Base-by-base conservation (phyloP, 345 rosid species). In the Chamaenerion angustifolium region DNA sequence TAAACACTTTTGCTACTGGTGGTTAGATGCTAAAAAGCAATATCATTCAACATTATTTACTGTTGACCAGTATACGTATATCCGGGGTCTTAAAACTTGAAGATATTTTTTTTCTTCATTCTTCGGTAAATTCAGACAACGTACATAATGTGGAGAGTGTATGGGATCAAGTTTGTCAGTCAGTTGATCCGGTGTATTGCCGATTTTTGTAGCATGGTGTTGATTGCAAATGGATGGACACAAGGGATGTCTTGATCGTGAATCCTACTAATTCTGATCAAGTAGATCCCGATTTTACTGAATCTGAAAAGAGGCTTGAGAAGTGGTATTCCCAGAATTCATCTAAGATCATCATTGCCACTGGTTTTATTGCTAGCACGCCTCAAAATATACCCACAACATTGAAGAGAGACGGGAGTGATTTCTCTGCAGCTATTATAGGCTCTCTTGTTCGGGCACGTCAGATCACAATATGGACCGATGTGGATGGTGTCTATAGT, bases 331-430 rank as follows among this genome's bases (percentile, higher is more conserved):
- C 94, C 12, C 61, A 37, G 51, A 64, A 72, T 66, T 81, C 84
- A 45, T 71, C 79, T 3, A 71, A 76, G 67, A 77, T 77, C 40
- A 71, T 88, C 46, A 67, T 93, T 65, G 96, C 97, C 1, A 82
- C 99, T 53, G 99, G 99, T 59, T 93, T 93, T 75, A 93, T 93
- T 54, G 99, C 99, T 57, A 93, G 97, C 61, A 88, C 99, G 13
- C 88, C 88, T 13, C 74, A 85, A 55, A 88, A 81, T 49, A 88
- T 93, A 65, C 99, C 99, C 42, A 88, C 96, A 54, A 93, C 99
- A 54, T 66, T 93, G 72, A 93, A 93, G 76, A 74, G 99, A 67
- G 99, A 93, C 68, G 99, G 99, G 51, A 93, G 99, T 69, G 99
- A 93, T 68, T 93, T 93, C 67, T 93, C 95, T 12, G 99, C 99